Base-by-base conservation (phyloP, 2,329 filamentous ascomycete genomes). In the Dactylonectria macrodidyma region DNA sequence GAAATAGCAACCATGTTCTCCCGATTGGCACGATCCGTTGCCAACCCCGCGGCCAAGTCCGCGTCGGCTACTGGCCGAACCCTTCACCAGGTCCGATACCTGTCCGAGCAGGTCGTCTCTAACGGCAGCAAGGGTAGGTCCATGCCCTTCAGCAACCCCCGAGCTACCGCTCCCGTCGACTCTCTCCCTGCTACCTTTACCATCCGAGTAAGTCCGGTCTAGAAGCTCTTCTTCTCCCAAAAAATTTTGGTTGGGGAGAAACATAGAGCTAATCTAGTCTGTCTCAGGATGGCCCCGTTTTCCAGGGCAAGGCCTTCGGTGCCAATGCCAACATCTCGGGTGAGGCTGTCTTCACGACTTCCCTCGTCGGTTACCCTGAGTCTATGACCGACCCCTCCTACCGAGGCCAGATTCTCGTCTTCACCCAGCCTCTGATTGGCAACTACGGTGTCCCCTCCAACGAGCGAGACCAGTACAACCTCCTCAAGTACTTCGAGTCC, bases 331-430 rank as follows among this genome's bases (percentile, higher is more conserved):
- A 98, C 88, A 93, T 98, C 80, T 97, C 95, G 71, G 96, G 96
- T 76, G 96, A 99, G 86, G 96, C 96, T 52, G 96, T 98, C 81
- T 99, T 99, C 87, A 98, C 96, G 70, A 98, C 96, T 68, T 98
- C 95, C 26, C 91, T 98, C 63, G 96, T 99, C 67, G 96, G 96
- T 78, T 99, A 99, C 82, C 96, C 96, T 75, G 96, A 99, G 87
- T 98, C 93, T 55, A 91, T 95, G 88, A 95, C 93, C 78, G 93
- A 95, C 78, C 93, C 93, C 60, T 95, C 93, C 22, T 95, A 95
- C 85, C 92, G 93, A 74, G 93, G 96, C 74, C 96, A 99, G 86
- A 98, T 99, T 75, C 88, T 99, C 76, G 95, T 98, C 83, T 98
- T 98, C 87, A 99, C 96, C 73, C 95, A 98, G 82, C 96, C 96